Evolutionary conservation across 1,284 basidiomycete species (phyloP).

Genomic region (Cystobasidiaceae sp.): DNA sequence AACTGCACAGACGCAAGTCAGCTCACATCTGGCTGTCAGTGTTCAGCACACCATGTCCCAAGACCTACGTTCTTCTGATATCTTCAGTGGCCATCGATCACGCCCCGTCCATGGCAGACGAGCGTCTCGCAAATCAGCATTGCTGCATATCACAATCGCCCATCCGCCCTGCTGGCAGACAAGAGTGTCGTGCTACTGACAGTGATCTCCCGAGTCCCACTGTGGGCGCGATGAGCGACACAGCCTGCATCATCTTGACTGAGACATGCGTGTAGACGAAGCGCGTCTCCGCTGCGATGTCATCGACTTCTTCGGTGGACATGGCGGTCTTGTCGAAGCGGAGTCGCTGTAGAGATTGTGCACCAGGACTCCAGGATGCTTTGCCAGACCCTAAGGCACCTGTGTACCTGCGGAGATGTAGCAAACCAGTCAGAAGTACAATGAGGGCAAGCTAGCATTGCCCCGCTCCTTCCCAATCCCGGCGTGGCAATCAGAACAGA

Average conservation of each 20-base stretch:
- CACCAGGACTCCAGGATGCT: too few relatives aligned
- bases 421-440: too few relatives aligned
- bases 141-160: background rate
- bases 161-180: too few relatives aligned
- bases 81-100: background rate
- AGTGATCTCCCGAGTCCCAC: conserved; percentile 5
- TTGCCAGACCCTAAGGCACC: too few relatives aligned
- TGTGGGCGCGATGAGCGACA: conserved; percentile 16
- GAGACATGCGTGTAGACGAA: conserved; percentile 27
- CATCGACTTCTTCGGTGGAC: conserved; percentile 14
- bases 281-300: conserved; percentile 5
- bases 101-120: too few relatives aligned
- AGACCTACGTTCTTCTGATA: conserved; percentile 20
- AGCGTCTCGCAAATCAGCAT: conserved; percentile 23
- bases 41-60: background rate
- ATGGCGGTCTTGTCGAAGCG: too few relatives aligned
- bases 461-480: too few relatives aligned
- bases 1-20: conserved; percentile 17
- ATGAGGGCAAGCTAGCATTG: too few relatives aligned
- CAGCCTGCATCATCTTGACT: conserved; percentile 30
- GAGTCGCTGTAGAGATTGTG: too few relatives aligned
- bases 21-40: background rate
- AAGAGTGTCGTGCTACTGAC: background rate
- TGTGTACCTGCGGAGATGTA: too few relatives aligned
- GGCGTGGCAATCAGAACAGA: too few relatives aligned